Evolutionary conservation across 805 yeast genomes (phyloP), one percentile per base, ranked within the genome.

Genomic region (Ogataea henricii): DNA sequence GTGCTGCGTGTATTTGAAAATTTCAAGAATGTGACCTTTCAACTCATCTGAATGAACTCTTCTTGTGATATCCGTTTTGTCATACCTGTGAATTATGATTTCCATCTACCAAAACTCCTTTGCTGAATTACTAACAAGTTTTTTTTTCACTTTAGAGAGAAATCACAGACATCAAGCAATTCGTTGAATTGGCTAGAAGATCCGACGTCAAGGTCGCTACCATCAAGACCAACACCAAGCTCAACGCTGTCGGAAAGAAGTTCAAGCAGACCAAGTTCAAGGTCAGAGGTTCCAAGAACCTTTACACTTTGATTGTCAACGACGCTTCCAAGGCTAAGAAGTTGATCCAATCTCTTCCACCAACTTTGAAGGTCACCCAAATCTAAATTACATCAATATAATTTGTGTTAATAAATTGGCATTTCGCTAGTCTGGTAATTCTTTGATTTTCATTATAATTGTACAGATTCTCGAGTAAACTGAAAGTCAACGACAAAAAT

Each of bases 291-390:
- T 69, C 96, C 59, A 89, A 81, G 75, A 75, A 87, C 82, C 84
- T 89, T 71, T 94, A 94, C 88, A 94, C 99, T 66, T 82, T 92
- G 76, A 87, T 87, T 65, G 92, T 94, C 69, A 83, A 87, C 80
- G 98, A 94, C 76, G 87, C 89, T 69, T 86, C 89, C 75, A 91
- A 90, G 84, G 98, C 98, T 69, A 84, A 88, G 86, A 94, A 94
- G 83, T 83, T 94, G 79, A 85, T 88, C 71, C 97, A 91, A 82
- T 87, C 98, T 69, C 82, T 94, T 69, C 97, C 98, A 75, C 96
- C 99, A 73, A 82, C 87, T 68, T 82, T 87, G 76, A 81, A 83
- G 73, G 85, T 85, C 72, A 81, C 74, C 40, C 59, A 64, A 52
- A 53, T 64, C 60, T 64, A 64, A 63, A 45, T 49, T 35, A 25